A percentile compares a stretch with the other conserved stretches of the same genome.
Conservation (phyloP, 345 rosid species). For the Gossypium mustelinum region DNA sequence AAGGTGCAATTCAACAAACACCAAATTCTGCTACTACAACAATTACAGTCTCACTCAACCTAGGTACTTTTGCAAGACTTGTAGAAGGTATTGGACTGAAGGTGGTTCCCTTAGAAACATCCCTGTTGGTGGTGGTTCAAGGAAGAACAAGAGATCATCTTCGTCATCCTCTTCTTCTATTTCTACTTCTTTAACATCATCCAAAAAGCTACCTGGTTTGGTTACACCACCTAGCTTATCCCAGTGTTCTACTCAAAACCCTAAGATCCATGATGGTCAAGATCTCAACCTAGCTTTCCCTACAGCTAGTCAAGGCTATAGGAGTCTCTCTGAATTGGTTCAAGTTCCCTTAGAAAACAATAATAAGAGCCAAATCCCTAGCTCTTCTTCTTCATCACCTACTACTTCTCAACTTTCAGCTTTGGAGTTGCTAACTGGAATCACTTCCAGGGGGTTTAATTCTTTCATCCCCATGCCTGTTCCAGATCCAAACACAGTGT, state of each 20-base stretch:
- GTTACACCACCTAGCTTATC: conserved; percentile 40
- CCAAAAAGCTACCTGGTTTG: conserved; percentile 64
- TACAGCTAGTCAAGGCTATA: conserved; percentile 38
- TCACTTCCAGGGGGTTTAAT: conserved; percentile 50
- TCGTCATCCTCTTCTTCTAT: conserved; percentile 16
- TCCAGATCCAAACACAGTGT: conserved; percentile 52
- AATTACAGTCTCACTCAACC: conserved; percentile 98
- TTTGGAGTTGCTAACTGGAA: conserved; percentile 72
- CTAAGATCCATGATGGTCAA: conserved; percentile 55
- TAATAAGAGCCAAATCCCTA: conserved; percentile 34
- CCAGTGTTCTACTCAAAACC: conserved; percentile 38
- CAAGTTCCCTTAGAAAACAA: conserved; percentile 40
- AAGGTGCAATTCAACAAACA: conserved; percentile 90
- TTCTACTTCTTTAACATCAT: conserved; percentile 24
- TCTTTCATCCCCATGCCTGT: conserved; percentile 64
- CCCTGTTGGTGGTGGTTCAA: conserved; percentile 97
- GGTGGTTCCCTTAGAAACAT: conserved; percentile 94
- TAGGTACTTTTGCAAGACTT: conserved; percentile 92
- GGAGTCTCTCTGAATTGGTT: conserved; percentile 58
- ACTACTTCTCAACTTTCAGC: conserved; percentile 45
- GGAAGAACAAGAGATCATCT: conserved; percentile 86
- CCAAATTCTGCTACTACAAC: conserved; percentile 98
- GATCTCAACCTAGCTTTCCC: conserved; percentile 82
- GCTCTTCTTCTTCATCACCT: conserved; percentile 30
- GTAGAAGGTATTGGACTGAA: conserved; percentile 98